A percentile compares a stretch with the other conserved stretches of the same genome.
Evolutionary conservation across 495 filamentous ascomycete species (phyloP).

Genomic region (Xylaria grammica): DNA sequence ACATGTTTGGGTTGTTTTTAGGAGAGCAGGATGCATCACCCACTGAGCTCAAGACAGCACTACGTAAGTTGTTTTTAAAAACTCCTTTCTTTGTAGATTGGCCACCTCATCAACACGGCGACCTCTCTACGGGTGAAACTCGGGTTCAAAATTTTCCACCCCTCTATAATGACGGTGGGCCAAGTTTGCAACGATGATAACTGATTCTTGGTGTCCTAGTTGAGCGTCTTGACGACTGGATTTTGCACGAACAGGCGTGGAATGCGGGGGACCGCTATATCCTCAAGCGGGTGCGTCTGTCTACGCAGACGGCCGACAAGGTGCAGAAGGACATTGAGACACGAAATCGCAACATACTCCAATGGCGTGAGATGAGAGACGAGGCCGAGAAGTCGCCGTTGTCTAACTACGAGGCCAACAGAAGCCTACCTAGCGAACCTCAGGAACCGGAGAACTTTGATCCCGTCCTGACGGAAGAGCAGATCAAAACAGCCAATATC

Average conservation of each 20-base stretch:
- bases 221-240: constrained; percentile 30
- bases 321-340: not conserved
- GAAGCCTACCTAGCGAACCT: not conserved
- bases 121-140: not conserved
- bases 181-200: no score
- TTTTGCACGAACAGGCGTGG: constrained; percentile 24
- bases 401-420: not conserved
- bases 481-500: not conserved
- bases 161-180: no score
- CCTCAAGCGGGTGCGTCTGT: not conserved
- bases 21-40: not conserved
- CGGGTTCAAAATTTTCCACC: no score
- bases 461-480: not conserved
- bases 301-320: not conserved
- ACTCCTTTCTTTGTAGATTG: not conserved
- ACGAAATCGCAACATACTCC: not conserved
- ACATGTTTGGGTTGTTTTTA: constrained; percentile 1
- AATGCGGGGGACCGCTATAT: constrained; percentile 16
- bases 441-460: not conserved
- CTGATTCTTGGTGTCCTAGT: not conserved
- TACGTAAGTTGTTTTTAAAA: not conserved
- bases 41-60: not conserved
- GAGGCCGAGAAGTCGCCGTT: not conserved
- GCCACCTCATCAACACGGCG: not conserved
- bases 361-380: not conserved